A percentile compares a stretch with the other conserved stretches of the same genome.
These are phyloP conservation scores for Trichosporon sp. DNA, from an alignment of 1,284 basidiomycete species.

Conservation along the genomic window DNA sequence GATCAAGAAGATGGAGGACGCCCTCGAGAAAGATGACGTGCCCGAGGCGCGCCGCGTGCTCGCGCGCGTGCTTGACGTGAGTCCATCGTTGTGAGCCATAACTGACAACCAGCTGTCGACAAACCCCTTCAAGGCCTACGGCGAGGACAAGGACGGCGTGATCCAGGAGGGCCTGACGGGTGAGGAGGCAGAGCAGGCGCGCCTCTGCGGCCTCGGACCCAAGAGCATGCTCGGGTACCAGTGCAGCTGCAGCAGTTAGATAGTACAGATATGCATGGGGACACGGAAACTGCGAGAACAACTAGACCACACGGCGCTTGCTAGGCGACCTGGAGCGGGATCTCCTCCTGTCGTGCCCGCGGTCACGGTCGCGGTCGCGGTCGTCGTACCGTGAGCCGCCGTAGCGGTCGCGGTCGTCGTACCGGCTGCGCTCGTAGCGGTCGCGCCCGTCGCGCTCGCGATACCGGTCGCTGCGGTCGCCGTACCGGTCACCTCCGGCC, in stretches of 20 bases:
- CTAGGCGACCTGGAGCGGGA: constrained; percentile 22
- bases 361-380: constrained; percentile 26
- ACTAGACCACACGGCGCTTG: constrained; percentile 24
- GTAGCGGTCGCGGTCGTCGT: constrained; percentile 18
- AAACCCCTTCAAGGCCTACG: constrained; percentile 73
- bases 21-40: constrained; percentile 57
- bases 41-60: constrained; percentile 27
- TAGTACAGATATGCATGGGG: neutral
- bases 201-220: constrained; percentile 73
- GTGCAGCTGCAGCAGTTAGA: constrained; percentile 80
- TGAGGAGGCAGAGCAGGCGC: constrained; percentile 61
- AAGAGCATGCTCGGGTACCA: constrained; percentile 78
- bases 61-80: constrained; percentile 26
- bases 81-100: neutral
- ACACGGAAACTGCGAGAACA: neutral
- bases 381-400: constrained; percentile 23
- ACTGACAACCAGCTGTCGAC: constrained; percentile 63
- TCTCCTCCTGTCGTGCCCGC: constrained; percentile 19
- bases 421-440: constrained; percentile 1
- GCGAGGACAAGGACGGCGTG: constrained; percentile 68
- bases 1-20: constrained; percentile 65
- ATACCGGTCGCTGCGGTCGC: constrained; percentile 44
- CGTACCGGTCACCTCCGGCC: constrained; percentile 49
- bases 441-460: constrained; percentile 47
- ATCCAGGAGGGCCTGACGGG: constrained; percentile 53